These are phyloP conservation scores for Nadsonia fulvescens DNA, from an alignment of 805 yeast species.

Conservation along the genomic window DNA sequence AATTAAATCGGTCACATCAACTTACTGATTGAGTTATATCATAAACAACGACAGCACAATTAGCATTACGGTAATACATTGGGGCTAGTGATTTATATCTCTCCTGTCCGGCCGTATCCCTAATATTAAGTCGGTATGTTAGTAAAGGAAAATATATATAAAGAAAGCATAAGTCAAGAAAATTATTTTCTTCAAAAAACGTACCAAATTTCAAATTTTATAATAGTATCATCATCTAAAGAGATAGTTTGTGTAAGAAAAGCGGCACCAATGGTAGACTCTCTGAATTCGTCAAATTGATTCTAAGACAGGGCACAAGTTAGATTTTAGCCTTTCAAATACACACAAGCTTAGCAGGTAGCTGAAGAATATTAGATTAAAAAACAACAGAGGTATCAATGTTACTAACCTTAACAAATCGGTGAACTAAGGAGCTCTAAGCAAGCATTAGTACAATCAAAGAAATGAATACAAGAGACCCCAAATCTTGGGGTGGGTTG, in stretches of 20 bases:
- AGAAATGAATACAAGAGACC: constrained; percentile 1
- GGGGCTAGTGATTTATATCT: constrained; percentile 70
- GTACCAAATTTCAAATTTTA: constrained; percentile 31
- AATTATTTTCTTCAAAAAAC: no score
- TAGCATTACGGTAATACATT: constrained; percentile 65
- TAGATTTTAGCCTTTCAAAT: background rate
- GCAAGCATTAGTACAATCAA: constrained; percentile 1
- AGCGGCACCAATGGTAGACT: constrained; percentile 98
- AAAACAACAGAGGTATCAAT: background rate
- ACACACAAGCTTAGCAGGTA: background rate
- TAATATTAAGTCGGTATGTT: no score
- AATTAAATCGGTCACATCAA: constrained; percentile 8
- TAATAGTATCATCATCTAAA: constrained; percentile 25
- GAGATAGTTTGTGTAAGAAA: constrained; percentile 68
- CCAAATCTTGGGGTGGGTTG: constrained; percentile 1
- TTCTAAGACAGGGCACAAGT: background rate
- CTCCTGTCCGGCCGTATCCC: constrained; percentile 98
- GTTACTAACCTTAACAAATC: constrained; percentile 38
- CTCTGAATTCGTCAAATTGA: constrained; percentile 37
- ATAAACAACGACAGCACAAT: constrained; percentile 74
- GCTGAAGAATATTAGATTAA: background rate
- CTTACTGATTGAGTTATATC: constrained; percentile 49
- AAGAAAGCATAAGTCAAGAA: no score
- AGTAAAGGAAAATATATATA: no score
- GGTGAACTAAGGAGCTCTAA: constrained; percentile 61